Conservation (phyloP, 768 basidiomycete species). For the Tylopilus sp. region DNA sequence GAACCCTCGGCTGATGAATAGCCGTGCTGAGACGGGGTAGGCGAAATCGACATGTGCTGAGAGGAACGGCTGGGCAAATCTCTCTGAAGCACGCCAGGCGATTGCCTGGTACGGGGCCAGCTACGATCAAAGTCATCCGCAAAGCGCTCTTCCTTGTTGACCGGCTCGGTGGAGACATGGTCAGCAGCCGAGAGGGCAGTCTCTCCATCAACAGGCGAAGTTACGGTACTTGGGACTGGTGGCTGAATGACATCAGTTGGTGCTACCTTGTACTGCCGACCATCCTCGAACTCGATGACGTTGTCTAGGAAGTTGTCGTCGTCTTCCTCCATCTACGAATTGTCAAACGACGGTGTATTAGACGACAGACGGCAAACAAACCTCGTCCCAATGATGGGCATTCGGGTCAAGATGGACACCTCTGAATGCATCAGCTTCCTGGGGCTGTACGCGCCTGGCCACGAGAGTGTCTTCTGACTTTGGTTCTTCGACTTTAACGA, state of each 20-base stretch:
- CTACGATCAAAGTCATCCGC: constrained; percentile 94
- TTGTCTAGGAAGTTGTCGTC: constrained; percentile 86
- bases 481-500: constrained; percentile 32
- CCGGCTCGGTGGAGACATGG: constrained; percentile 37
- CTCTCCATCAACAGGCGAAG: constrained; percentile 12
- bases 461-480: constrained; percentile 51
- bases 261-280: constrained; percentile 84
- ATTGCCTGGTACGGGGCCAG: constrained; percentile 76
- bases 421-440: constrained; percentile 91
- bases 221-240: constrained; percentile 16
- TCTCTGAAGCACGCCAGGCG: constrained; percentile 41
- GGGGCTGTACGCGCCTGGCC: constrained; percentile 57
- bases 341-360: constrained; percentile 2
- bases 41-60: constrained; percentile 32
- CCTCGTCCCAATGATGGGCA: constrained; percentile 97
- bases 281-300: constrained; percentile 95
- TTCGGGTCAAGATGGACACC: constrained; percentile 93
- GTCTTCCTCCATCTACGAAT: constrained; percentile 79
- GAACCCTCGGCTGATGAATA: constrained; percentile 56
- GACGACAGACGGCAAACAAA: constrained; percentile 39
- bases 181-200: constrained; percentile 16
- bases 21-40: constrained; percentile 36
- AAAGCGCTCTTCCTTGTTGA: constrained; percentile 85
- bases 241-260: constrained; percentile 36
- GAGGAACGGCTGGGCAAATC: constrained; percentile 37